Base-by-base conservation (phyloP, 306 rosid genomes). In the Cucurbita maxima region DNA sequence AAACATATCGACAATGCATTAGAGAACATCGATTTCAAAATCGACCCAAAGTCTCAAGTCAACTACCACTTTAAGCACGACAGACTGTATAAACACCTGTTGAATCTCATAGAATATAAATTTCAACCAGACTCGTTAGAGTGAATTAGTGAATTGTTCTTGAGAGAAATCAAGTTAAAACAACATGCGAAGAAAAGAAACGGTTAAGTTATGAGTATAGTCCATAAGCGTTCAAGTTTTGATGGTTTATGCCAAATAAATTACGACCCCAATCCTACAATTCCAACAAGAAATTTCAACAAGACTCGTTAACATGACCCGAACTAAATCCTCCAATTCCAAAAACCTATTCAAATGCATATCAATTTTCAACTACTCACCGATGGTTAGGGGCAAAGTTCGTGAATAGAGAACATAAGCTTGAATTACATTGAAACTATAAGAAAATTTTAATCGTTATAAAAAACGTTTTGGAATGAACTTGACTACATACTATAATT, bases 1-100 rank as follows among this genome's bases (percentile, higher is more conserved):
- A 25, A 25, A 25, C 30, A 25, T 25, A 47, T 22, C 56, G 74
- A 85, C 85, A 0, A 82, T 79, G 81, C 86, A 95, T n/a, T 54
- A 56, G 38, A 90, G 81, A 34, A 76, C 52, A 47, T 85, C 73
- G 47, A 67, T 71, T 82, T 83, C 79, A 10, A 79, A 76, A 80
- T 94, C 95, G 73, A 94, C 89, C 58, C 83, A 88, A 73, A 76
- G 71, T 84, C 94, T 85, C 98, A n/a, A n/a, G n/a, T n/a, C n/a
- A 41, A 80, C 75, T 12, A 95, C 96, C 75, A 90, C 80, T 38
- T 90, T 89, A 34, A 79, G 79, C 73, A 94, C 97, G 63, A 88
- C 96, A 3, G 95, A 87, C 60, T 89, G 90, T 64, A 94, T 60
- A 12, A 90, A 86, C 70, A 94, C 87, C 98, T 90, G 85, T 57